Conservation (phyloP, 768 basidiomycete species). For the Baorangia bicolor region DNA sequence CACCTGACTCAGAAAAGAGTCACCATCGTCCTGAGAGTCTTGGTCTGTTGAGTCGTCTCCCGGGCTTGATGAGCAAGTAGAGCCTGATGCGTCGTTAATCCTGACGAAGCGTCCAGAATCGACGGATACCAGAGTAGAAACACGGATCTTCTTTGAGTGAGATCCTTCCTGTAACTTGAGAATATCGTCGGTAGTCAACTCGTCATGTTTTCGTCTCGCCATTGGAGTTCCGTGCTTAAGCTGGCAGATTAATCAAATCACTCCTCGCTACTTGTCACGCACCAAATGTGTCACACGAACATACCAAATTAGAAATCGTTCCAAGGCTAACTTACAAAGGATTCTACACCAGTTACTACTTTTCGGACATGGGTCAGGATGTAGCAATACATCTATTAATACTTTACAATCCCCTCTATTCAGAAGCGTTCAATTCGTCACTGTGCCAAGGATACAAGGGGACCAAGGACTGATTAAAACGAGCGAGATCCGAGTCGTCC, state of each 20-base stretch:
- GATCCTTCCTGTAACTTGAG: slow-evolving; percentile 46
- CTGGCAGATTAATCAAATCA: neutral
- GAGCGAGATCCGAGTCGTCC: neutral
- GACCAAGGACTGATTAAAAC: neutral
- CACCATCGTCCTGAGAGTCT: slow-evolving; percentile 9
- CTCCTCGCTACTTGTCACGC: neutral
- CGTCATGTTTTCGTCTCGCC: slow-evolving; percentile 17
- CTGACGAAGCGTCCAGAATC: neutral
- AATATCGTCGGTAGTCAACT: slow-evolving; percentile 46
- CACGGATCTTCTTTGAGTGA: slow-evolving; percentile 36
- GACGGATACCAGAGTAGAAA: neutral
- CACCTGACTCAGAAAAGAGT: slow-evolving; percentile 6
- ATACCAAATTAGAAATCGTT: neutral
- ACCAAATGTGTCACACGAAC: slow-evolving; percentile 1
- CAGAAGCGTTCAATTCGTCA: neutral
- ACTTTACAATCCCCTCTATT: neutral
- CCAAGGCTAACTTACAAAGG: neutral
- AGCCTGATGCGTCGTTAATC: slow-evolving; percentile 1
- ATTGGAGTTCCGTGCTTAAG: neutral
- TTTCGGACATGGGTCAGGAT: neutral
- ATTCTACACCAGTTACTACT: neutral
- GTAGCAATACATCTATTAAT: neutral
- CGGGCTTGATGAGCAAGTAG: slow-evolving; percentile 3
- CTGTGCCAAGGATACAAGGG: neutral
- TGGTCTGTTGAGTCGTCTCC: slow-evolving; percentile 18